Conservation (phyloP, 768 basidiomycete genomes). For the Mycena pura region DNA sequence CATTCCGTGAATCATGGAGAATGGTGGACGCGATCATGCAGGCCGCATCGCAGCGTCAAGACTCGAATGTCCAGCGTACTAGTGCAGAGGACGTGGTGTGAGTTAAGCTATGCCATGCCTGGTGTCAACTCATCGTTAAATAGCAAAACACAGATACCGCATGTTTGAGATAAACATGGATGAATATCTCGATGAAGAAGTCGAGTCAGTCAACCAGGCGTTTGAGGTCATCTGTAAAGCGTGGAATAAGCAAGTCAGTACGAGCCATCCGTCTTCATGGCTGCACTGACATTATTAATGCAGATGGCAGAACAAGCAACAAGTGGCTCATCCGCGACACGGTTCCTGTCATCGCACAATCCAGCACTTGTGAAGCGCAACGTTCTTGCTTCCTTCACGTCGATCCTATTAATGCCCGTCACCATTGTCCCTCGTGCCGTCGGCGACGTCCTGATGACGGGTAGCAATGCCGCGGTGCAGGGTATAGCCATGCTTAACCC, state of each 20-base stretch:
- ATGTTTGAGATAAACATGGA: slow-evolving; percentile 99
- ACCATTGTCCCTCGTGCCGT: slow-evolving; percentile 92
- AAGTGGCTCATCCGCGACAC: slow-evolving; percentile 41
- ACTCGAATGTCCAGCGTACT: slow-evolving; percentile 50
- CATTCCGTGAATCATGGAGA: slow-evolving; percentile 87
- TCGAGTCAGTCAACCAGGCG: slow-evolving; percentile 76
- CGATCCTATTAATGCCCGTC: slow-evolving; percentile 88
- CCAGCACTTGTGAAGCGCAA: slow-evolving; percentile 93
- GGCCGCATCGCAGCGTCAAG: slow-evolving; percentile 52
- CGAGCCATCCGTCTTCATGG: not conserved
- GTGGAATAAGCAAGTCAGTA: slow-evolving; percentile 78
- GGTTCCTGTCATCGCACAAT: slow-evolving; percentile 85
- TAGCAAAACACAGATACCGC: slow-evolving; percentile 62
- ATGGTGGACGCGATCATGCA: slow-evolving; percentile 80
- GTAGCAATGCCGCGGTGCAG: slow-evolving; percentile 78
- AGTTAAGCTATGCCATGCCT: slow-evolving; percentile 33
- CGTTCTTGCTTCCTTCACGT: slow-evolving; percentile 90
- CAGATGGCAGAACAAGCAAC: slow-evolving; percentile 27
- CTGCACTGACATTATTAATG: not conserved
- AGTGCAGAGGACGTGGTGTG: slow-evolving; percentile 87
- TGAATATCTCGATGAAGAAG: slow-evolving; percentile 95
- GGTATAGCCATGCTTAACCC: slow-evolving; percentile 92
- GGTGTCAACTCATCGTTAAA: slow-evolving; percentile 23
- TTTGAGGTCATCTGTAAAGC: slow-evolving; percentile 77
- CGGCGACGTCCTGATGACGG: slow-evolving; percentile 71